A percentile compares a stretch with the other conserved stretches of the same genome.
Evolutionary conservation across 371 early-diverging fungal genomes (phyloP).

Genomic region (Cokeromyces recurvatus): DNA sequence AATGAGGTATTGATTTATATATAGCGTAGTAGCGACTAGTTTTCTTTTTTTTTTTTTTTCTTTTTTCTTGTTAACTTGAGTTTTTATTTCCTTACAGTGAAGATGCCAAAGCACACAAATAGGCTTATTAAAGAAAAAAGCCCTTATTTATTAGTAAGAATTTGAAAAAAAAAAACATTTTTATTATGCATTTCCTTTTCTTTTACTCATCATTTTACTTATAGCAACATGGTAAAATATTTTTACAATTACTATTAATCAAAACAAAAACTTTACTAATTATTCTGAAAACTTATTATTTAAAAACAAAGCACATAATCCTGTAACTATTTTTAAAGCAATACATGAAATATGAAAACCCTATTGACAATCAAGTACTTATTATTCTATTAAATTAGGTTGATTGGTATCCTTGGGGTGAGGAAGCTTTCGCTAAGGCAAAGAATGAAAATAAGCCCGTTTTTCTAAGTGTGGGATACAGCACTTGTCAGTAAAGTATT

Average conservation of each 20-base stretch:
- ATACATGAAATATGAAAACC: too few species aligned
- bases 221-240: constrained; percentile 54
- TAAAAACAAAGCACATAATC: constrained; percentile 40
- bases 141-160: constrained; percentile 53
- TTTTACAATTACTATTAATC: too few species aligned
- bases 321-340: constrained; percentile 22
- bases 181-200: not conserved
- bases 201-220: not conserved
- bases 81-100: not conserved
- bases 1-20: too few species aligned
- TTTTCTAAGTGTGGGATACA: constrained; percentile 65
- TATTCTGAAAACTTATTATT: too few species aligned
- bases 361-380: too few species aligned
- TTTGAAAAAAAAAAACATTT: not conserved
- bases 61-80: not conserved
- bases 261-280: too few species aligned
- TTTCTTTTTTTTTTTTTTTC: not conserved
- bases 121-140: constrained; percentile 56
- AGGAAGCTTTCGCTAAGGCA: constrained; percentile 60
- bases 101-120: constrained; percentile 31
- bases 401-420: constrained; percentile 73
- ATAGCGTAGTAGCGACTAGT: too few species aligned
- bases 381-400: too few species aligned
- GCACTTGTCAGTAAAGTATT: constrained; percentile 57
- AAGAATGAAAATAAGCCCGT: constrained; percentile 53